Evolutionary conservation across 2,329 filamentous ascomycete species (phyloP), one percentile per base, ranked within the genome.

Genomic region (Claviceps digitariae): DNA sequence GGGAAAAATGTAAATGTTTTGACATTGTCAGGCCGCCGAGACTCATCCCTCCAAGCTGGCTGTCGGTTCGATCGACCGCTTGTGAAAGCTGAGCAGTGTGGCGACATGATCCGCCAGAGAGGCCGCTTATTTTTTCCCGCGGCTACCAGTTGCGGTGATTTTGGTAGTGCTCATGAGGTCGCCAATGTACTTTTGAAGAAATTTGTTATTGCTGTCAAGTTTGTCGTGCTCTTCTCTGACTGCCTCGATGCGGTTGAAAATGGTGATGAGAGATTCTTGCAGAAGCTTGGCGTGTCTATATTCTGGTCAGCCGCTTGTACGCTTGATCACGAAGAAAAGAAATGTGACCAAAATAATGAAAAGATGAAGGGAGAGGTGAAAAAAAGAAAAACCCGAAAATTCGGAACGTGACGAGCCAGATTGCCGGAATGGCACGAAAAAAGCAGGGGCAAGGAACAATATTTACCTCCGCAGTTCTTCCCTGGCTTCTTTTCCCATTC

Each of bases 161-260:
- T 86, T 86, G 66, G 80, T 83, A n/a, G 83, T 86, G 60, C 88
- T 87, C 81, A 95, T 97, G 53, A 97, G 77, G 64, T 95, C 91
- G 59, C 91, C 91, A 63, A 97, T 97, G 67, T 97, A 97, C 68
- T 95, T 95, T 69, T 97, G 91, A 48, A 98, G 72, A 65, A 97
- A 96, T 64, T 90, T 91, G 76, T 98, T 98, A 68, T 96, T 90
- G 68, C 80, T 93, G 69, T 97, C 90, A 52, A 98, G 82, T 70
- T 95, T 96, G 72, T 96, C 89, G 66, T 98, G 90, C 66, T 97
- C 91, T 61, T 87, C 85, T 68, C 90, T 88, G 58, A 97, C 90
- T 31, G 88, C 87, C 65, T 98, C 93, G 66, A 97, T 94, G 51
- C 90, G 86, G 69, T 95, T 88, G 59, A 95, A 89, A 45, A 97